A percentile compares a stretch with the other conserved stretches of the same genome.
These are phyloP conservation scores for Piloderma croceum DNA, from an alignment of 768 basidiomycete genomes.

Conservation along the genomic window DNA sequence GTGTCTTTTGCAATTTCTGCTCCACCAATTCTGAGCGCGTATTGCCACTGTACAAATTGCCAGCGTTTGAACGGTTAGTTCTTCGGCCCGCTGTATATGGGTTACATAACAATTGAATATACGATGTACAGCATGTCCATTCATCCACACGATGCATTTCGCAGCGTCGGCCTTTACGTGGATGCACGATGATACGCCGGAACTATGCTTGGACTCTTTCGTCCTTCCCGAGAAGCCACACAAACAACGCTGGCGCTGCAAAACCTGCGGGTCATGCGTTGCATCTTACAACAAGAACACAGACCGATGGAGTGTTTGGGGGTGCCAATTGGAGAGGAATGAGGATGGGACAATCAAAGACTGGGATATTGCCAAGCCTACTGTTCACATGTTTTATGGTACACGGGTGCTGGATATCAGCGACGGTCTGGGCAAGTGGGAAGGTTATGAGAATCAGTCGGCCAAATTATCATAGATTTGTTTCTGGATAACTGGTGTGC, in stretches of 20 bases:
- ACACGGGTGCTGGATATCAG: slow-evolving; percentile 36
- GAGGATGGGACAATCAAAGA: slow-evolving; percentile 42
- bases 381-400: slow-evolving; percentile 43
- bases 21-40: slow-evolving; percentile 49
- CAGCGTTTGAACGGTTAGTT: slow-evolving; percentile 51
- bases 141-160: slow-evolving; percentile 59
- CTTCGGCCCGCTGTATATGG: neutral
- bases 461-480: neutral
- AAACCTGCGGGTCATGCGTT: slow-evolving; percentile 49
- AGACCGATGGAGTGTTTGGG: slow-evolving; percentile 53
- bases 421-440: slow-evolving; percentile 40
- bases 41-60: slow-evolving; percentile 69
- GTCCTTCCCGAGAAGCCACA: slow-evolving; percentile 44
- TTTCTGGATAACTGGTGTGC: too few relatives aligned
- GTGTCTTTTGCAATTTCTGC: slow-evolving; percentile 44
- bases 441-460: slow-evolving; percentile 27
- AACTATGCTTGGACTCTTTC: slow-evolving; percentile 40
- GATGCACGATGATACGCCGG: slow-evolving; percentile 38
- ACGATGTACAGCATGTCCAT: slow-evolving; percentile 46
- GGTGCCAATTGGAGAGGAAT: slow-evolving; percentile 49
- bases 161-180: slow-evolving; percentile 46
- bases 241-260: slow-evolving; percentile 63
- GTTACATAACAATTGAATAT: neutral
- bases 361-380: slow-evolving; percentile 55
- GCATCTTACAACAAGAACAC: slow-evolving; percentile 47